Conservation (phyloP, 805 yeast genomes). For the Candida succiphila region DNA sequence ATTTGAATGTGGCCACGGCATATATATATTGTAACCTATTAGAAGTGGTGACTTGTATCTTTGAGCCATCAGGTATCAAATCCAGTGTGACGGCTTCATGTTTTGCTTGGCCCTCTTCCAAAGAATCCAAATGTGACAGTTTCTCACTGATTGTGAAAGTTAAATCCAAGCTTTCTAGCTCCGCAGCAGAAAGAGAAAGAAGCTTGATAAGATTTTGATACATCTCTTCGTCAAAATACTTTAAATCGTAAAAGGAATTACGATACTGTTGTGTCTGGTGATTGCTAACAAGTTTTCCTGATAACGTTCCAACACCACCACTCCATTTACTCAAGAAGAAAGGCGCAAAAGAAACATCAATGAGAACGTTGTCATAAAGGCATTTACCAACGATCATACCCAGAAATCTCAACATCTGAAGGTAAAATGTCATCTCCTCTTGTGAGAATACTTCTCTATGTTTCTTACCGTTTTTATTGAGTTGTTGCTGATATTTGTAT, state of each 20-base stretch:
- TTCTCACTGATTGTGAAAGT: slow-evolving; percentile 55
- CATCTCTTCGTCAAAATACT: slow-evolving; percentile 57
- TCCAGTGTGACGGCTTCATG: slow-evolving; percentile 32
- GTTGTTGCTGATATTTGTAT: slow-evolving; percentile 15
- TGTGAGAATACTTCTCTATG: slow-evolving; percentile 13
- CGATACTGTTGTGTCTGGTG: slow-evolving; percentile 29
- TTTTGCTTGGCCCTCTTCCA: background rate
- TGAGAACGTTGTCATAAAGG: slow-evolving; percentile 68
- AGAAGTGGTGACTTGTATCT: slow-evolving; percentile 40
- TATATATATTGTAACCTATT: slow-evolving; percentile 71
- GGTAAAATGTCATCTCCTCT: slow-evolving; percentile 13
- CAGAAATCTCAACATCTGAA: slow-evolving; percentile 39
- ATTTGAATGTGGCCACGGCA: slow-evolving; percentile 66
- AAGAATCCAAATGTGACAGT: slow-evolving; percentile 4
- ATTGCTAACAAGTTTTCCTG: background rate
- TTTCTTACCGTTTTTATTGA: slow-evolving; percentile 1
- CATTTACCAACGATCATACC: slow-evolving; percentile 88
- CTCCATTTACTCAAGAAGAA: slow-evolving; percentile 68
- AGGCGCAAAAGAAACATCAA: slow-evolving; percentile 79
- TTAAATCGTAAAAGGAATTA: slow-evolving; percentile 71
- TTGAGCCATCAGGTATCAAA: slow-evolving; percentile 50
- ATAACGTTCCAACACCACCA: background rate
- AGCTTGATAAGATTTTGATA: slow-evolving; percentile 58
- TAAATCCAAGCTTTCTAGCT: slow-evolving; percentile 49
- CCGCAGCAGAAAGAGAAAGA: slow-evolving; percentile 41